Conservation (phyloP, 805 yeast genomes). For the Wickerhamiella azymoides region DNA sequence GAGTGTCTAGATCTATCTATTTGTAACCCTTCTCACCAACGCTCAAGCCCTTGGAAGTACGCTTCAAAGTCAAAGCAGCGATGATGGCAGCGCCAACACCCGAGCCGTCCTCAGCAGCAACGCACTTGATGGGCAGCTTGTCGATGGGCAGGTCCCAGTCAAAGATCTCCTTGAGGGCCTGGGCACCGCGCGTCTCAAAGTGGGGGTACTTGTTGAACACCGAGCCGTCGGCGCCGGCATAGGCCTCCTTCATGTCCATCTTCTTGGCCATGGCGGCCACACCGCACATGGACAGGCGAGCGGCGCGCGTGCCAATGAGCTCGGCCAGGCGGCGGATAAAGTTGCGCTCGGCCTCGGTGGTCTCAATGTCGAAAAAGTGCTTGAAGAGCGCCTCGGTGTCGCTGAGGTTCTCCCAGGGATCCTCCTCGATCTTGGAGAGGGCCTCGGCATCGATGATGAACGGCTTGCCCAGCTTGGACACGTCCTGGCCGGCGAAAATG, state of each 20-base stretch:
- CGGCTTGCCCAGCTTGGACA: constrained; percentile 43
- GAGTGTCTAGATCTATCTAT: background rate
- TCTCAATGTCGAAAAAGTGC: constrained; percentile 41
- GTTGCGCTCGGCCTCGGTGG: constrained; percentile 67
- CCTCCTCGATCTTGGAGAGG: constrained; percentile 79
- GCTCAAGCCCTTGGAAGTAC: constrained; percentile 47
- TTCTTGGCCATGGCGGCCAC: constrained; percentile 86
- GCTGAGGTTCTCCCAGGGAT: constrained; percentile 69
- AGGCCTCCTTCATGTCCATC: constrained; percentile 54
- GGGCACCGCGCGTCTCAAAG: constrained; percentile 78
- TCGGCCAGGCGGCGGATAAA: constrained; percentile 72
- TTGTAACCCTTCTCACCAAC: constrained; percentile 20
- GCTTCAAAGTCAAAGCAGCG: constrained; percentile 82
- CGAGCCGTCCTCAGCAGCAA: constrained; percentile 94
- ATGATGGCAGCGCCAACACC: constrained; percentile 98
- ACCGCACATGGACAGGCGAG: constrained; percentile 87
- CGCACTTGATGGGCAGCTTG: constrained; percentile 70
- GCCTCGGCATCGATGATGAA: constrained; percentile 80
- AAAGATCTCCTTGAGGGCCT: constrained; percentile 76
- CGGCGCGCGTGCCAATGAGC: constrained; percentile 81
- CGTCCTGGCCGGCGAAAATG: constrained; percentile 58
- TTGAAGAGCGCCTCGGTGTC: constrained; percentile 59
- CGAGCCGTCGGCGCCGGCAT: constrained; percentile 96
- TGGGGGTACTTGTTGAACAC: constrained; percentile 89
- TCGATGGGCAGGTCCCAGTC: constrained; percentile 48